Evolutionary conservation across 2,329 filamentous ascomycete genomes (phyloP).

Genomic region (Atkinsonella texensis): DNA sequence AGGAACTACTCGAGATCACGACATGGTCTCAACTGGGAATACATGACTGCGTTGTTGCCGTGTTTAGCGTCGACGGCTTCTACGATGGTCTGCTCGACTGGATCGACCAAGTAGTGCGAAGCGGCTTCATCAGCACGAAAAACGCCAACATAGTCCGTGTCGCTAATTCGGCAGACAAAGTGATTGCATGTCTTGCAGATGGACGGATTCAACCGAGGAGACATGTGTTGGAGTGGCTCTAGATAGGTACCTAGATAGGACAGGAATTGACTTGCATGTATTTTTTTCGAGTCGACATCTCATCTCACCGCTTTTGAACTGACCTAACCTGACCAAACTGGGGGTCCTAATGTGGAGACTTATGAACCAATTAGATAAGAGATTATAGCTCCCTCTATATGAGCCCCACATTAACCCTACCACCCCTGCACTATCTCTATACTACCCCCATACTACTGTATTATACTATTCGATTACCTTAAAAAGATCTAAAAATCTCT

Average conservation of each 20-base stretch:
- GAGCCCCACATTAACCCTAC: too few species aligned
- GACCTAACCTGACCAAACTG: too few species aligned
- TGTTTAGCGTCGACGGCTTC: constrained; percentile 79
- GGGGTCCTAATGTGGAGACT: too few species aligned
- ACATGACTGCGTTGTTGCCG: constrained; percentile 62
- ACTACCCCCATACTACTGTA: too few species aligned
- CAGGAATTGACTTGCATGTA: too few species aligned
- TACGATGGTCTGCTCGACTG: constrained; percentile 76
- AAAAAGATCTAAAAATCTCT: too few species aligned
- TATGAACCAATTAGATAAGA: too few species aligned
- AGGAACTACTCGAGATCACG: constrained; percentile 80
- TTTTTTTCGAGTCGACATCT: too few species aligned
- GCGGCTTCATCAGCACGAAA: constrained; percentile 53
- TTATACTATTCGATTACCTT: too few species aligned
- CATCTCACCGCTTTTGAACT: too few species aligned
- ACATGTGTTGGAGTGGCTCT: not conserved
- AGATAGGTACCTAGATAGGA: not conserved
- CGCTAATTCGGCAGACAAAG: not conserved
- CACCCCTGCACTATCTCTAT: too few species aligned
- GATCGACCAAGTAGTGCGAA: constrained; percentile 60
- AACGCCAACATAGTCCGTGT: not conserved
- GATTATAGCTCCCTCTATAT: too few species aligned
- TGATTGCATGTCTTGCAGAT: not conserved
- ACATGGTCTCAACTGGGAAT: constrained; percentile 96
- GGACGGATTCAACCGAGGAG: not conserved